phyloP scores from a whole-genome alignment of 768 basidiomycete genomes.

The Rhodotorula babjevae region DNA sequence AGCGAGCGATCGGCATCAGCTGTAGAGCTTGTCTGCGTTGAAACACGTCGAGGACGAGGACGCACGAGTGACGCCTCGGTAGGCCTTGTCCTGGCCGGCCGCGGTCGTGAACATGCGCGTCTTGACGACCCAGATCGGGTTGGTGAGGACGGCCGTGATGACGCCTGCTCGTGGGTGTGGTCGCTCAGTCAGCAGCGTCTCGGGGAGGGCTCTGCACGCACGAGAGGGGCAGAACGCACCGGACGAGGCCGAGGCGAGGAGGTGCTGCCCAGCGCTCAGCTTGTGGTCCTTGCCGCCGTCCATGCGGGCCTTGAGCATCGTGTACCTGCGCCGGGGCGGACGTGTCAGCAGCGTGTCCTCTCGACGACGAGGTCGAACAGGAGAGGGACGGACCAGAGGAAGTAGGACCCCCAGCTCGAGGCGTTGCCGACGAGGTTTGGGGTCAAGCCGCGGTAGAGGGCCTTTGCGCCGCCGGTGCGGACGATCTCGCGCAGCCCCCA shows the following conservation, averaged over 20 bases:
- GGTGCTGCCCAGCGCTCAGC: slow-evolving; percentile 70
- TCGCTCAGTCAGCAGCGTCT: slow-evolving; percentile 2
- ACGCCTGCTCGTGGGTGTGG: slow-evolving; percentile 59
- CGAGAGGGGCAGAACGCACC: slow-evolving; percentile 59
- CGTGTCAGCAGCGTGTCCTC: too few relatives aligned
- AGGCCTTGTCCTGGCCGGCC: slow-evolving; percentile 63
- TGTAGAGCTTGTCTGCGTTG: not conserved
- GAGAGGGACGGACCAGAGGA: slow-evolving; percentile 66
- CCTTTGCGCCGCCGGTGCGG: slow-evolving; percentile 66
- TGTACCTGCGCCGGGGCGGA: slow-evolving; percentile 61
- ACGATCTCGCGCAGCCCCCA: slow-evolving; percentile 67
- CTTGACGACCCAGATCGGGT: slow-evolving; percentile 96
- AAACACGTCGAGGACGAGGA: slow-evolving; percentile 4
- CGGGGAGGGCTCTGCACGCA: not conserved
- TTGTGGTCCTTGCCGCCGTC: slow-evolving; percentile 61
- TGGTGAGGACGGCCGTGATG: slow-evolving; percentile 86
- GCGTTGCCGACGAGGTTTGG: slow-evolving; percentile 93
- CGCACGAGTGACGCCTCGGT: slow-evolving; percentile 53
- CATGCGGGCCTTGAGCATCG: slow-evolving; percentile 74
- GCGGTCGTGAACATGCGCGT: slow-evolving; percentile 90
- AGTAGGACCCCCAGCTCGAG: slow-evolving; percentile 95
- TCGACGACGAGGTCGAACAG: not conserved
- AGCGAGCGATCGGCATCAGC: not conserved
- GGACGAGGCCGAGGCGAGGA: slow-evolving; percentile 88
- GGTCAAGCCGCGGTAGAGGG: slow-evolving; percentile 81